These are phyloP conservation scores for Hebeloma cylindrosporum DNA, from an alignment of 768 basidiomycete genomes.

Conservation along the genomic window DNA sequence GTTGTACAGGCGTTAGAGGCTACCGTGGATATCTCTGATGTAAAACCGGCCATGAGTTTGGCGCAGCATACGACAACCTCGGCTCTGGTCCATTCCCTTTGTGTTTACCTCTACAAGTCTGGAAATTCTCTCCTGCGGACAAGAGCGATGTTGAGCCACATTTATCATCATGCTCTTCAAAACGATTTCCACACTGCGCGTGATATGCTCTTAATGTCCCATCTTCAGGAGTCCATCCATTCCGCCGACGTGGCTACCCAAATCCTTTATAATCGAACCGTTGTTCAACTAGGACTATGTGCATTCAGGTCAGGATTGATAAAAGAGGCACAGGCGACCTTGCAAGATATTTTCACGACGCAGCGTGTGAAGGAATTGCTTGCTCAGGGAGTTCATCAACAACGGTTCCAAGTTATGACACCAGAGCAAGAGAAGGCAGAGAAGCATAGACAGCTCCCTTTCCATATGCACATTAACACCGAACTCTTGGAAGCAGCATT, in stretches of 20 bases:
- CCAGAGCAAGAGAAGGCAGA: conserved; percentile 98
- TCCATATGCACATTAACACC: conserved; percentile 99
- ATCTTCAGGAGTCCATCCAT: conserved; percentile 94
- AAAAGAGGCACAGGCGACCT: conserved; percentile 87
- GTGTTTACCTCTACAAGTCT: conserved; percentile 90
- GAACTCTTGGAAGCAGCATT: conserved; percentile 97
- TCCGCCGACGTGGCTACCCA: conserved; percentile 96
- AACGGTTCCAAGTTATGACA: conserved; percentile 80
- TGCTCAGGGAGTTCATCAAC: conserved; percentile 94
- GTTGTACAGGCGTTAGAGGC: conserved; percentile 90
- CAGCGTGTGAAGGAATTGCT: conserved; percentile 97
- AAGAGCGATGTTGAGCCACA: conserved; percentile 95
- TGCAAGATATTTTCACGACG: conserved; percentile 95
- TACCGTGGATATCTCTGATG: conserved; percentile 53
- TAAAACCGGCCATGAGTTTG: conserved; percentile 64
- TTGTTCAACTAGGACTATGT: conserved; percentile 95
- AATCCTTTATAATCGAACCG: conserved; percentile 95
- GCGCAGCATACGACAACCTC: conserved; percentile 56
- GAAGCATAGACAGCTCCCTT: conserved; percentile 92
- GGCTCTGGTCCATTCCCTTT: conserved; percentile 83
- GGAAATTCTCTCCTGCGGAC: conserved; percentile 91
- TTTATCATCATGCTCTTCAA: conserved; percentile 95
- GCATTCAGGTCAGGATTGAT: conserved; percentile 96
- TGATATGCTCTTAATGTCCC: conserved; percentile 98
- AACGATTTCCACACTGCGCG: conserved; percentile 96